phyloP scores from a whole-genome alignment of 768 basidiomycete species.

The Amanita exitialis region DNA sequence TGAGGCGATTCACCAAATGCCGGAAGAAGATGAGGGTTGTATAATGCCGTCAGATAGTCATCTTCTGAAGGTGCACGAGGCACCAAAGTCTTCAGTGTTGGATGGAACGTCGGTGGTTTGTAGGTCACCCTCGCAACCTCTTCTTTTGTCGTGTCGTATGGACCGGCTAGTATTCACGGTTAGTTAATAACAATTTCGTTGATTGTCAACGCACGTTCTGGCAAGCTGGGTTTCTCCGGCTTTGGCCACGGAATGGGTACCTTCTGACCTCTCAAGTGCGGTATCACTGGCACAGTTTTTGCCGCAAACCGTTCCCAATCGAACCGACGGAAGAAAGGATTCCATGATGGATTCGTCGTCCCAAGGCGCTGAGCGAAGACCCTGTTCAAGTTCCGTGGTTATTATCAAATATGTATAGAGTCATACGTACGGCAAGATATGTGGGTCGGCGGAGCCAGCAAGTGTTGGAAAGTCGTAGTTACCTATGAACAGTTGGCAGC shows the following conservation, averaged over 20 bases:
- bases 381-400: constrained; percentile 23
- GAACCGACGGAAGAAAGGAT: constrained; percentile 41
- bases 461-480: constrained; percentile 49
- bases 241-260: constrained; percentile 67
- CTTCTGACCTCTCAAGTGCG: constrained; percentile 28
- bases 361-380: constrained; percentile 71
- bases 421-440: constrained; percentile 36
- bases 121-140: constrained; percentile 65
- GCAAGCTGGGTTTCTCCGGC: constrained; percentile 26
- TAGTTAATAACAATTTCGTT: not conserved
- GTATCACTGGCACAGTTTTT: constrained; percentile 49
- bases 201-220: constrained; percentile 29
- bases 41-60: constrained; percentile 47
- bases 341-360: constrained; percentile 51
- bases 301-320: constrained; percentile 69
- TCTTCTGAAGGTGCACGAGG: constrained; percentile 38
- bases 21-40: constrained; percentile 38
- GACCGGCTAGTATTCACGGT: constrained; percentile 26
- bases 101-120: constrained; percentile 43
- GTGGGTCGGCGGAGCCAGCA: constrained; percentile 23
- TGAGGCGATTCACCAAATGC: constrained; percentile 43
- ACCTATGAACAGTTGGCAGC: constrained; percentile 71
- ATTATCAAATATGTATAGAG: constrained; percentile 1
- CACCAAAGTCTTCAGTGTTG: constrained; percentile 23
- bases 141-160: constrained; percentile 58